Conservation (phyloP, 305 asterid genomes). For the Fraxinus velutina region DNA sequence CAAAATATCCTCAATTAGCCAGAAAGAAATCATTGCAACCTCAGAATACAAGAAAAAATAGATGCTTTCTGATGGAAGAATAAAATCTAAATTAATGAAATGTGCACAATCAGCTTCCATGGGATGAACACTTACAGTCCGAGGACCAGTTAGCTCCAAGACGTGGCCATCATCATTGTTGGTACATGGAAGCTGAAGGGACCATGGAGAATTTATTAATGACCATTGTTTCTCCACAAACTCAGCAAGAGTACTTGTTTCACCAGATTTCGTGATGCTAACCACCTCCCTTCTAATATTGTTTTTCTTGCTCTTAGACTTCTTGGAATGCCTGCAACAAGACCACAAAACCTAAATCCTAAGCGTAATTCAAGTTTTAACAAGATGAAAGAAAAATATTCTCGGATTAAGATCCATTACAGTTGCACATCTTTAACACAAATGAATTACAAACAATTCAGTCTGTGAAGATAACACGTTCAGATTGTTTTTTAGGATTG, state of each 20-base stretch:
- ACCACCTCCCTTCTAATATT: conserved; percentile 48
- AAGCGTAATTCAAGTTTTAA: conserved; percentile 17
- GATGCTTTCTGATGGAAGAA: not conserved
- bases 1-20: not conserved
- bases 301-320: conserved; percentile 43
- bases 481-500: not conserved
- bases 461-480: not conserved
- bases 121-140: conserved; percentile 49
- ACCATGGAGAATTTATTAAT: conserved; percentile 65
- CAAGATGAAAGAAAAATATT: conserved; percentile 17
- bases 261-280: conserved; percentile 53
- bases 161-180: conserved; percentile 54
- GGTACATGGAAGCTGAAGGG: conserved; percentile 48
- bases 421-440: not conserved
- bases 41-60: not conserved
- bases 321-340: conserved; percentile 52
- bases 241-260: conserved; percentile 54
- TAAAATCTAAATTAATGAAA: not conserved
- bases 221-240: conserved; percentile 60
- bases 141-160: conserved; percentile 69
- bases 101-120: not conserved
- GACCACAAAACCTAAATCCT: conserved; percentile 21
- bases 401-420: not conserved
- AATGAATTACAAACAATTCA: not conserved
- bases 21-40: not conserved